These are phyloP conservation scores for Diaporthe eres DNA, from an alignment of 2,329 filamentous ascomycete genomes.

Conservation along the genomic window DNA sequence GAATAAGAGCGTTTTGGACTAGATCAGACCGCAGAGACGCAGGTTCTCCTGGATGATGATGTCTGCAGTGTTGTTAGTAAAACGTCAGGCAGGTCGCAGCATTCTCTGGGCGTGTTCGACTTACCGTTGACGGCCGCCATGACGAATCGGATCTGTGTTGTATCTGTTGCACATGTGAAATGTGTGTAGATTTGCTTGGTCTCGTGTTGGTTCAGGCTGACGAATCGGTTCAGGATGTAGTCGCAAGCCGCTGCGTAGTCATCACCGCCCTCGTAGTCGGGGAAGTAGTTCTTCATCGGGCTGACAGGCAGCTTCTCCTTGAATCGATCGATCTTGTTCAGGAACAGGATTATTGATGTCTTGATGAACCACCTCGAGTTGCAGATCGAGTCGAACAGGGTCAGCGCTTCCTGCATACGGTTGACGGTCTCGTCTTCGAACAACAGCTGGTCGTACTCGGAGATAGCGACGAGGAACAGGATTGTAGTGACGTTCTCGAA, in stretches of 20 bases:
- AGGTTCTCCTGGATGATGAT: constrained; percentile 99
- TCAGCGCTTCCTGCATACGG: constrained; percentile 92
- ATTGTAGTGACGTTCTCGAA: constrained; percentile 99
- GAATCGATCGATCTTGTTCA: constrained; percentile 93
- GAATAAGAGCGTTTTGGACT: constrained; percentile 41
- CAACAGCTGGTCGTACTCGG: constrained; percentile 94
- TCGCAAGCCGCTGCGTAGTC: constrained; percentile 97
- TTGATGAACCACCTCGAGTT: constrained; percentile 93
- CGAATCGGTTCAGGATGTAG: constrained; percentile 99
- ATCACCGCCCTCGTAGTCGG: constrained; percentile 93
- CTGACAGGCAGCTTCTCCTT: constrained; percentile 87
- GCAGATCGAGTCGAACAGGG: constrained; percentile 88
- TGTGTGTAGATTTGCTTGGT: constrained; percentile 99
- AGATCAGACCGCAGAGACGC: constrained; percentile 96
- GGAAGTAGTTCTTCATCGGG: constrained; percentile 91
- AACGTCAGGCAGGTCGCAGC: neutral
- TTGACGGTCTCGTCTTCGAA: constrained; percentile 98
- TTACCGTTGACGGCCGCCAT: constrained; percentile 99
- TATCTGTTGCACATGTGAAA: constrained; percentile 98
- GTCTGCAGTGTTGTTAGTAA: constrained; percentile 73
- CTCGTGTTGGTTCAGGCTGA: constrained; percentile 98
- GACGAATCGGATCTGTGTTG: constrained; percentile 98
- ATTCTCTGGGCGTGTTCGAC: constrained; percentile 48
- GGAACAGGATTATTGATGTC: constrained; percentile 89
- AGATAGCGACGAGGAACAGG: constrained; percentile 96